Evolutionary conservation across 2,329 filamentous ascomycete genomes (phyloP), one percentile per base, ranked within the genome.

Genomic region (Teratosphaeria epicoccoides): DNA sequence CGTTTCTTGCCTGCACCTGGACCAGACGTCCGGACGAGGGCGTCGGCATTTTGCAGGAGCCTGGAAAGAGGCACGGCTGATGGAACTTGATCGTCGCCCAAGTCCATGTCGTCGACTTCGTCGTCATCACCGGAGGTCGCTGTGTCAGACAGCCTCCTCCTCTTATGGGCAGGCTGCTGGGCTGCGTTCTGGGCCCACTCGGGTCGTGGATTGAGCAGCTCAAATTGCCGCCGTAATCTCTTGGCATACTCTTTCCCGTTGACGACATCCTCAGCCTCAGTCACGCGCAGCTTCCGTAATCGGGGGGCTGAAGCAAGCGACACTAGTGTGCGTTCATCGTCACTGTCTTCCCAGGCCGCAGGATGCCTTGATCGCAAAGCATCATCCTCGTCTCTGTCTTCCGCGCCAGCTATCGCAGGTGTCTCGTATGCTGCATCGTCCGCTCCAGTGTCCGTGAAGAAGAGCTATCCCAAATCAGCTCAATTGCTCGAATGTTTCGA

Each of bases 311-410:
- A 79, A 3, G 88, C 85, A 37, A 98, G 77, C 12, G 91, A 97
- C 47, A 98, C 78, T 6, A 82, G 80, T 56, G 96, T 73, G 50
- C 87, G 80, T 65, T 97, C 93, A 65, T 98, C 93, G 62, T 98
- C 93, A 68, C 90, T 97, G 67, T 98, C 93, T 60, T 90, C 83
- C 93, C 93, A 98, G 1, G 82, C 87, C 2, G 84, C 77, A 20
- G 74, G 73, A 43, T 77, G 73, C 58, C 52, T 59, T 33, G 67
- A 67, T 4, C 62, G 55, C 6, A 57, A 60, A 23, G 56, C 68
- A 59, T 67, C 69, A 26, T 70, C 71, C 22, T 68, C 65, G 33
- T 40, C n/a, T n/a, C n/a, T n/a, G 22, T 73, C 68, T 1, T 71
- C 70, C 10, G 66, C 65, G 29, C 70, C 68, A 4, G 67, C 64